A percentile compares a stretch with the other conserved stretches of the same genome.
These are phyloP conservation scores for Hygrophila difformis DNA, from an alignment of 257 asterid genomes.

Conservation along the genomic window DNA sequence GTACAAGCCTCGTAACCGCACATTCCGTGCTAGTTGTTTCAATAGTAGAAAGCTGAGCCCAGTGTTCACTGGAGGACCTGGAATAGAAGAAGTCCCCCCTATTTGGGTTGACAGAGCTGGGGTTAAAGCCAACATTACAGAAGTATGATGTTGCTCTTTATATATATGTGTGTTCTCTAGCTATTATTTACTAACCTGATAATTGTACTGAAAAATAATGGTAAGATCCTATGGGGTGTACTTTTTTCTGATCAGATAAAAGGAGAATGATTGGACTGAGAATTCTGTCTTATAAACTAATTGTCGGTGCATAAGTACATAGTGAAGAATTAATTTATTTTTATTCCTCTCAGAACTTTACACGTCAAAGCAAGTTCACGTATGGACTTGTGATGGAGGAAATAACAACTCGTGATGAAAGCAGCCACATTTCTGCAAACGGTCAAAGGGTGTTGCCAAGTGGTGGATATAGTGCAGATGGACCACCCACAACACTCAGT, in stretches of 20 bases:
- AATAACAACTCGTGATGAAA: slow-evolving; percentile 93
- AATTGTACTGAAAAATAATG: slow-evolving; percentile 5
- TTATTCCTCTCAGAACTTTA: slow-evolving; percentile 60
- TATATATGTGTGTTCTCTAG: slow-evolving; percentile 4
- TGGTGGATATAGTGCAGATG: slow-evolving; percentile 96
- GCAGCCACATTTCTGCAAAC: slow-evolving; percentile 82
- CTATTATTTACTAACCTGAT: neutral
- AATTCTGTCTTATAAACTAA: neutral
- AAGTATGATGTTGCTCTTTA: slow-evolving; percentile 36
- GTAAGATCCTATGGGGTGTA: slow-evolving; percentile 6
- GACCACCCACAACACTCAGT: slow-evolving; percentile 98
- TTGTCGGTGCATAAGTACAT: neutral
- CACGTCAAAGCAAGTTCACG: slow-evolving; percentile 91
- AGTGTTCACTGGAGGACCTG: slow-evolving; percentile 98
- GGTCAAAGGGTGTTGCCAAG: slow-evolving; percentile 93
- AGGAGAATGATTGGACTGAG: neutral
- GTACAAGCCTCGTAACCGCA: slow-evolving; percentile 78
- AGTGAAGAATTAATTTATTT: slow-evolving; percentile 3
- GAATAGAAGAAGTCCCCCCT: slow-evolving; percentile 92
- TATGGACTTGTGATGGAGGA: slow-evolving; percentile 96
- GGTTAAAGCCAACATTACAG: slow-evolving; percentile 78
- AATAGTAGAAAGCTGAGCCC: slow-evolving; percentile 94
- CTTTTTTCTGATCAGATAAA: neutral
- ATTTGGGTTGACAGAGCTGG: slow-evolving; percentile 99
- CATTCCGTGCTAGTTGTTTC: slow-evolving; percentile 87